Conservation (phyloP, 2,329 filamentous ascomycete species). For the Aureobasidium sp. region DNA sequence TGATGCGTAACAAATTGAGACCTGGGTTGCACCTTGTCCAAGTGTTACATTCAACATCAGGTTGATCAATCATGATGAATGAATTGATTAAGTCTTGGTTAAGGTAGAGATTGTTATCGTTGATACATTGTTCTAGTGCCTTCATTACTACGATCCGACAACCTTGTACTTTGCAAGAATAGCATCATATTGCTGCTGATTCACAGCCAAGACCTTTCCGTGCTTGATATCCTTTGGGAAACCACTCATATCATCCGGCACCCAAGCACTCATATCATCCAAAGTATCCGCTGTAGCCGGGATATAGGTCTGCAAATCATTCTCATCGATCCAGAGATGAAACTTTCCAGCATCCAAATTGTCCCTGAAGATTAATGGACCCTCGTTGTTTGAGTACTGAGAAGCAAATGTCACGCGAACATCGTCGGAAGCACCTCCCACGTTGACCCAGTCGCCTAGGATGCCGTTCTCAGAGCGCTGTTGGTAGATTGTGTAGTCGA, state of each 20-base stretch:
- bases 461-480: neutral
- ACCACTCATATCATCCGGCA: neutral
- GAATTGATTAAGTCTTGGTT: too few relatives aligned
- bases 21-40: neutral
- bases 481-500: conserved; percentile 3
- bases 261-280: conserved; percentile 9
- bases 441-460: neutral
- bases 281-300: neutral
- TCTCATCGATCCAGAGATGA: conserved; percentile 4
- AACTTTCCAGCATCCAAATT: neutral
- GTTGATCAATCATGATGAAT: too few relatives aligned
- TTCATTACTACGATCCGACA: neutral
- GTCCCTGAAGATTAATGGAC: neutral
- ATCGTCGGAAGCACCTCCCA: neutral
- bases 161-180: conserved; percentile 1
- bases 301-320: conserved; percentile 2
- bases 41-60: neutral
- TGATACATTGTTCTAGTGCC: too few relatives aligned
- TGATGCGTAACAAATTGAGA: neutral
- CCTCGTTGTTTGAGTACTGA: neutral
- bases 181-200: conserved; percentile 1
- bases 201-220: neutral
- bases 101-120: too few relatives aligned
- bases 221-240: conserved; percentile 4
- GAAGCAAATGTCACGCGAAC: neutral